Percentiles rank a stretch among this genome's conserved stretches.
Evolutionary conservation across 805 yeast genomes (phyloP).

Genomic region (Wickerhamomyces bisporus): DNA sequence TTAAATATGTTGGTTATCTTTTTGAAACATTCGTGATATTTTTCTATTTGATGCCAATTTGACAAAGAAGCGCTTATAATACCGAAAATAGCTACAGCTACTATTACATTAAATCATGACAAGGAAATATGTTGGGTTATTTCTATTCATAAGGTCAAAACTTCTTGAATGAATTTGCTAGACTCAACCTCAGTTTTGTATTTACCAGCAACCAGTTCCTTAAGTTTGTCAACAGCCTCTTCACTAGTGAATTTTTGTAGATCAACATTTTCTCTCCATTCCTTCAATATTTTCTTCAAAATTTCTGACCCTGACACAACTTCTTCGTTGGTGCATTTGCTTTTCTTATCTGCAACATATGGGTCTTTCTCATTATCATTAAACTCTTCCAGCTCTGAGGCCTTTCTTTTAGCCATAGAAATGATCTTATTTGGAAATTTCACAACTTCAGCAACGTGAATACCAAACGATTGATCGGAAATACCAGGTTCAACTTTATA

Average conservation of each 20-base stretch:
- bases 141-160: constrained; percentile 28
- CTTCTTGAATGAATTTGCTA: constrained; percentile 43
- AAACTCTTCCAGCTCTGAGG: constrained; percentile 74
- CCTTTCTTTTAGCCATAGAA: constrained; percentile 93
- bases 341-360: constrained; percentile 39
- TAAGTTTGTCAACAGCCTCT: constrained; percentile 36
- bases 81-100: too few species aligned
- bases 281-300: constrained; percentile 37
- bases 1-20: too few species aligned
- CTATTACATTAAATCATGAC: too few species aligned
- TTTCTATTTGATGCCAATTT: too few species aligned
- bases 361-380: constrained; percentile 35
- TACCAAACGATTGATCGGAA: constrained; percentile 94
- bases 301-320: constrained; percentile 47
- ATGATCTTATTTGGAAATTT: constrained; percentile 88
- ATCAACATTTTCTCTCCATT: constrained; percentile 27
- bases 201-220: constrained; percentile 26
- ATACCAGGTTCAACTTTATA: constrained; percentile 97
- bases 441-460: constrained; percentile 95
- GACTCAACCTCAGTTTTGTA: constrained; percentile 22
- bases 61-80: too few species aligned
- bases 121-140: too few species aligned
- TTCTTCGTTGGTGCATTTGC: constrained; percentile 48
- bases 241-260: constrained; percentile 22
- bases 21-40: too few species aligned